Base-by-base conservation (phyloP, 2,329 filamentous ascomycete species). In the Exophiala calicioides region DNA sequence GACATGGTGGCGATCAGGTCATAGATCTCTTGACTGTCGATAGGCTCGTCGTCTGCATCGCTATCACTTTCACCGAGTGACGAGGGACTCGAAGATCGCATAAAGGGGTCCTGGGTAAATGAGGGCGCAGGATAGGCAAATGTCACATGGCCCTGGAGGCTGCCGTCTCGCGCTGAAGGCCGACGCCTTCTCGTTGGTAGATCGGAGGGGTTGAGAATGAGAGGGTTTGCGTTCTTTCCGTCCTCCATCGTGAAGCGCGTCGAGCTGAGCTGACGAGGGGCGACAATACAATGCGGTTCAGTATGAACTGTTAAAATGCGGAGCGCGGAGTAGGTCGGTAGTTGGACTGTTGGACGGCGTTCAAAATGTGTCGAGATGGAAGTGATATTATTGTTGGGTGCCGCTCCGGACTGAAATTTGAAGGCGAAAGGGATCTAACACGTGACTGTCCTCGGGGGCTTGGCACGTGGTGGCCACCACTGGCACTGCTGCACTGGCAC, bases 21-120 rank as follows among this genome's bases (percentile, higher is more conserved):
- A 65, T 91, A 98, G 31, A 98, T 91, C 69, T 98, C 93, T 68
- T 96, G 93, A 67, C 94, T 88, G 64, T 98, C 93, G 58, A 98
- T 95, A 47, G 87, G 86, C 60, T 97, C 90, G 37, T 81, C 77
- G 48, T 84, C 80, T 47, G 82, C 80, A 39, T 80, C 72, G 38
- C 67, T 72, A 36, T 68, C 67, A n/a, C 62, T 66, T 24, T 68
- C 67, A 5, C 65, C 64, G 27, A 66, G 65, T 5, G 68, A 68
- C 63, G 67, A 18, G 67, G 66, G 37, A 62, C 65, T 53, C 18
- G 46, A 34, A 3, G 51, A 40, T 20, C 53, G 54, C 45, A 56
- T 67, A 45, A 78, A 75, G 26, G 76, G 72, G 59, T 80, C 76
- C 52, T 64, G 68, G 42, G 71, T 64, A 52, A 74, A 72, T 46